Percentiles rank a stretch among this genome's conserved stretches.
These are phyloP conservation scores for Scleroderma bovista DNA, from an alignment of 768 basidiomycete genomes.

Conservation along the genomic window DNA sequence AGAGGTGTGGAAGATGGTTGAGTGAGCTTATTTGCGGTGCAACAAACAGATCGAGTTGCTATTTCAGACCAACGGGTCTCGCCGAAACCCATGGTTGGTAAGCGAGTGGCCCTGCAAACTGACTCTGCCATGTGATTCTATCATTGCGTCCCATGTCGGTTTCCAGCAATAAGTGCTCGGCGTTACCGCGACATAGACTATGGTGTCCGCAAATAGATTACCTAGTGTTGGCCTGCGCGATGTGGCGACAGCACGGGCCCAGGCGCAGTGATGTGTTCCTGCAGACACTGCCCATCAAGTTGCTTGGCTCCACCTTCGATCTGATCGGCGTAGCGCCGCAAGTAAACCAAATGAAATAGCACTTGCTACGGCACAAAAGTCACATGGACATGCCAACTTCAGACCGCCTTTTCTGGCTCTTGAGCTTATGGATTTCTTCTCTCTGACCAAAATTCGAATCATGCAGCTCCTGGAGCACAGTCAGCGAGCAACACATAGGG, in stretches of 20 bases:
- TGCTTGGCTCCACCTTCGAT: conserved; percentile 1
- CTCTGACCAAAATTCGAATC: conserved; percentile 87
- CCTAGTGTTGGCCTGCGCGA: neutral
- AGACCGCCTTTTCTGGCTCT: conserved; percentile 30
- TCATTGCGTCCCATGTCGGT: no score
- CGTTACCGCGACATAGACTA: no score
- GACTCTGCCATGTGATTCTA: no score
- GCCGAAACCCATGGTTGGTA: neutral
- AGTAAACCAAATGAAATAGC: neutral
- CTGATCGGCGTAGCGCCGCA: neutral
- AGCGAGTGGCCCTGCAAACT: no score
- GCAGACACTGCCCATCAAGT: no score
- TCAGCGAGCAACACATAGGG: neutral
- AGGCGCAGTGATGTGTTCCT: no score
- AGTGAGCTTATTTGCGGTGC: neutral
- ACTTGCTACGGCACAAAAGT: neutral
- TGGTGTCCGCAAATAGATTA: neutral
- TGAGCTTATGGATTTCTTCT: conserved; percentile 76
- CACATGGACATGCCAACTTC: neutral
- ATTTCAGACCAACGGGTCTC: neutral
- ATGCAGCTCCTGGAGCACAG: conserved; percentile 60
- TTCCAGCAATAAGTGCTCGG: no score
- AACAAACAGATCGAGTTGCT: neutral
- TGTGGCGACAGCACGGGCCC: no score
- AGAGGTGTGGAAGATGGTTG: neutral